Evolutionary conservation across 441 rosid genomes (phyloP).

Genomic region (Gossypium gossypioides): DNA sequence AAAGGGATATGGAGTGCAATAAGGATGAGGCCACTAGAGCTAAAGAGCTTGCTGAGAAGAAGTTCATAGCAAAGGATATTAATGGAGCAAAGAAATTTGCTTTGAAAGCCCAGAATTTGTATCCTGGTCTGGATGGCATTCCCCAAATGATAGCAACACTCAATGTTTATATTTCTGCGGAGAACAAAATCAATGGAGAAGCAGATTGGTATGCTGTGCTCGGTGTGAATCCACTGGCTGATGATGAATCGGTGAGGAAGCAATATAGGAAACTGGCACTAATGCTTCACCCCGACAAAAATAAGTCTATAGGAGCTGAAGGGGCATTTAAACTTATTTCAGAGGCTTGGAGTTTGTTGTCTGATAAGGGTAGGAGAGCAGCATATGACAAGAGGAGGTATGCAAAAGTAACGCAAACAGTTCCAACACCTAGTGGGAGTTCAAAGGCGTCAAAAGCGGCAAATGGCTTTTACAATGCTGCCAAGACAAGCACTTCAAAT

Average conservation of each 20-base stretch:
- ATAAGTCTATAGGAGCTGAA: conserved; percentile 51
- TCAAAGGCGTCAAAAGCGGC: conserved; percentile 19
- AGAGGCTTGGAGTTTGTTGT: conserved; percentile 60
- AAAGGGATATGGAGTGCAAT: conserved; percentile 47
- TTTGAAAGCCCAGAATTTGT: conserved; percentile 51
- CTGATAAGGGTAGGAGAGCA: conserved; percentile 40
- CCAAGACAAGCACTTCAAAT: conserved; percentile 23
- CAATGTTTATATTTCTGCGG: conserved; percentile 41
- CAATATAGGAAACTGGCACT: conserved; percentile 57
- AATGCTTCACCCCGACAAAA: conserved; percentile 58
- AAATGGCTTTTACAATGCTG: conserved; percentile 33
- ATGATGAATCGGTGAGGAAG: conserved; percentile 41
- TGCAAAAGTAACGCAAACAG: conserved; percentile 29
- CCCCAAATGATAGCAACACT: conserved; percentile 51
- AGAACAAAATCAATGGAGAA: conserved; percentile 36
- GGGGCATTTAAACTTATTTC: conserved; percentile 55
- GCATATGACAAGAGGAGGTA: conserved; percentile 47
- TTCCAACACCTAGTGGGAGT: conserved; percentile 27
- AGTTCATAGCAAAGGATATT: conserved; percentile 42
- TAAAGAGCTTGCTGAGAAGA: conserved; percentile 54
- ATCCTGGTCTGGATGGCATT: conserved; percentile 49
- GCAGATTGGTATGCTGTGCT: conserved; percentile 52
- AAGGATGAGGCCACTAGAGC: conserved; percentile 62
- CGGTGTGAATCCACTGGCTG: conserved; percentile 39
- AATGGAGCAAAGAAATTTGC: conserved; percentile 52